These are phyloP conservation scores for Chimonanthus praecox DNA, from an alignment of 164 flowering plant species.

Conservation along the genomic window DNA sequence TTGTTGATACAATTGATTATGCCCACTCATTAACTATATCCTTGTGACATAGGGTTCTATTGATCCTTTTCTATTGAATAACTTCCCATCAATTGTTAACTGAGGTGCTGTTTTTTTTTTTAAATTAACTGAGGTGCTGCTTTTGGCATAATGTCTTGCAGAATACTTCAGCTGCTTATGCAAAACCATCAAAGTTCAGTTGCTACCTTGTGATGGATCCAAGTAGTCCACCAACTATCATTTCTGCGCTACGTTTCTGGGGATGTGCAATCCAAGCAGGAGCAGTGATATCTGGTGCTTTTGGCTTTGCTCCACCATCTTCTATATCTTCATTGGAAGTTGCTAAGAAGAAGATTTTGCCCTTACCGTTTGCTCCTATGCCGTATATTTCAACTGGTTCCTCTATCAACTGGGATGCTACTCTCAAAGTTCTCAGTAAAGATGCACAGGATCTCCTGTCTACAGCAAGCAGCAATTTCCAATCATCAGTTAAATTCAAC, in stretches of 20 bases:
- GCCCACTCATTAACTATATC: neutral
- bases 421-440: constrained; percentile 23
- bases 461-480: constrained; percentile 13
- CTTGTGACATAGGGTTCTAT: neutral
- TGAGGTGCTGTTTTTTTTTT: neutral
- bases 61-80: neutral
- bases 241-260: constrained; percentile 76
- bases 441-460: constrained; percentile 41
- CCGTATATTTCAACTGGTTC: constrained; percentile 40
- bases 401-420: constrained; percentile 49
- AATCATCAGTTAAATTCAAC: constrained; percentile 52
- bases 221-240: constrained; percentile 35
- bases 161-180: constrained; percentile 62
- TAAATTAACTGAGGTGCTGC: neutral
- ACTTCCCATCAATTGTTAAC: neutral
- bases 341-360: constrained; percentile 41
- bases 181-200: constrained; percentile 50
- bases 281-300: constrained; percentile 65
- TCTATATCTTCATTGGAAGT: constrained; percentile 19
- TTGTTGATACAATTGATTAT: too few species aligned
- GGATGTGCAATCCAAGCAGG: constrained; percentile 93
- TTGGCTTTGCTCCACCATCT: constrained; percentile 34
- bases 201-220: constrained; percentile 73
- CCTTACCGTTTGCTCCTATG: constrained; percentile 55
- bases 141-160: constrained; percentile 26